Percentiles rank a stretch among this genome's conserved stretches.
Conservation (phyloP, 2,329 filamentous ascomycete species). For the Colletotrichum nymphaeae region DNA sequence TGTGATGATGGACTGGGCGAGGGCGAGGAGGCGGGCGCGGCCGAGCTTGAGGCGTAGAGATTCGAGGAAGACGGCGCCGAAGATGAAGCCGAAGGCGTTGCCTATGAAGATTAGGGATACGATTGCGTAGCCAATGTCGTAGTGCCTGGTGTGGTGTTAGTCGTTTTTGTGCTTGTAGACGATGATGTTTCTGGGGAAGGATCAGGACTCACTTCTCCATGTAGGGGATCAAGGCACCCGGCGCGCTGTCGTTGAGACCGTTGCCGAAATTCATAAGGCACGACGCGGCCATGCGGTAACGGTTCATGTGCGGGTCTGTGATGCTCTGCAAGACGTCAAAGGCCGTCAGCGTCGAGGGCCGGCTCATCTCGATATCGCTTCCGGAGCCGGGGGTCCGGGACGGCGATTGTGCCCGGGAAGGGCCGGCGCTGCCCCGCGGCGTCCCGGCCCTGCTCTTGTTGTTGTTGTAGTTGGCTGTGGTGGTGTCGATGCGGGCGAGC, state of each 20-base stretch:
- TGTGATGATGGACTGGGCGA: slow-evolving; percentile 67
- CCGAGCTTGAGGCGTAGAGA: slow-evolving; percentile 71
- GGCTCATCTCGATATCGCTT: slow-evolving; percentile 63
- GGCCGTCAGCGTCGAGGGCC: slow-evolving; percentile 58
- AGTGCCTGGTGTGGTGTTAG: slow-evolving; percentile 59
- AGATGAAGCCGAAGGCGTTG: slow-evolving; percentile 81
- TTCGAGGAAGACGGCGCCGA: slow-evolving; percentile 77
- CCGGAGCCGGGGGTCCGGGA: slow-evolving; percentile 9
- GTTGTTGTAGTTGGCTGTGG: slow-evolving; percentile 1
- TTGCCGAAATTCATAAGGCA: slow-evolving; percentile 76
- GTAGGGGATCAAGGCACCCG: slow-evolving; percentile 84
- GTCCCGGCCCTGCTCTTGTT: not conserved
- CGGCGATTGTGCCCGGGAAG: slow-evolving; percentile 14
- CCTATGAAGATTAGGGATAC: slow-evolving; percentile 87
- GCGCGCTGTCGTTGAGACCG: slow-evolving; percentile 79
- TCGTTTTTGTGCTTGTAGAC: no score
- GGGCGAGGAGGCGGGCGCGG: slow-evolving; percentile 70
- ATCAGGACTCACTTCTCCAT: slow-evolving; percentile 74
- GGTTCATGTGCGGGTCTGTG: slow-evolving; percentile 74
- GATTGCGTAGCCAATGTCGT: slow-evolving; percentile 79
- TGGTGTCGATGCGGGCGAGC: slow-evolving; percentile 40
- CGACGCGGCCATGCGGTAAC: slow-evolving; percentile 72
- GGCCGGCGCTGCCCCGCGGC: not conserved
- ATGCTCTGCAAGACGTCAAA: slow-evolving; percentile 66
- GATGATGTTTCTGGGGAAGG: no score